Evolutionary conservation across 1,284 basidiomycete genomes (phyloP).

Genomic region (Ustilago trichophora): DNA sequence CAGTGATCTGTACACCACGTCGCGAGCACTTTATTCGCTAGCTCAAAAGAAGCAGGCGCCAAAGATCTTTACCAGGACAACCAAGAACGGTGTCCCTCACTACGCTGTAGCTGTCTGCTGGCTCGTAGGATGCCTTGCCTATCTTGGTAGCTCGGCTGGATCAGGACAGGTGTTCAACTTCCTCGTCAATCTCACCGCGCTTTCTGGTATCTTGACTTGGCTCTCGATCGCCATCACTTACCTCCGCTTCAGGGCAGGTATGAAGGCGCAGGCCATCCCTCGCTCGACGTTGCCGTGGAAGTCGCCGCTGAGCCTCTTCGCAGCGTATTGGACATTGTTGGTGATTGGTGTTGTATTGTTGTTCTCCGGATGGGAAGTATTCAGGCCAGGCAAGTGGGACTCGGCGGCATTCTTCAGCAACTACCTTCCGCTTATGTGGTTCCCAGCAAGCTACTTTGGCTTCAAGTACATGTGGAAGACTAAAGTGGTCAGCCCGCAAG

Average conservation of each 20-base stretch:
- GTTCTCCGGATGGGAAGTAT: slow-evolving; percentile 67
- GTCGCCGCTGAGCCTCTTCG: slow-evolving; percentile 63
- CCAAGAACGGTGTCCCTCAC: slow-evolving; percentile 78
- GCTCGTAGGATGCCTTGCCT: slow-evolving; percentile 75
- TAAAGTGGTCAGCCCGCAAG: slow-evolving; percentile 51
- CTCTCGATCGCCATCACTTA: slow-evolving; percentile 80
- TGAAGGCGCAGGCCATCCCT: slow-evolving; percentile 72
- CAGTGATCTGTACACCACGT: slow-evolving; percentile 81
- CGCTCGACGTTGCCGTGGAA: slow-evolving; percentile 71
- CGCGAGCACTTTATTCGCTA: slow-evolving; percentile 78
- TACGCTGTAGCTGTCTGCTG: slow-evolving; percentile 76
- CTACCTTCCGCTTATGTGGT: slow-evolving; percentile 78
- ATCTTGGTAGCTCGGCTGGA: slow-evolving; percentile 68
- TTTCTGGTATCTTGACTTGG: slow-evolving; percentile 80
- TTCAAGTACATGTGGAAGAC: slow-evolving; percentile 70
- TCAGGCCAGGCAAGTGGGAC: slow-evolving; percentile 54
- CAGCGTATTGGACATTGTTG: slow-evolving; percentile 38
- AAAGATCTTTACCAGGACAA: slow-evolving; percentile 74
- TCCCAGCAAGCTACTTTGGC: slow-evolving; percentile 77
- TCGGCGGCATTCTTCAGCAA: slow-evolving; percentile 76
- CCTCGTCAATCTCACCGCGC: slow-evolving; percentile 73
- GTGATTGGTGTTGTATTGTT: slow-evolving; percentile 43
- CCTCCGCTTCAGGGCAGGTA: slow-evolving; percentile 76
- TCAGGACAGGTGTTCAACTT: slow-evolving; percentile 72
- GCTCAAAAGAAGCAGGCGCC: slow-evolving; percentile 82